Base-by-base conservation (phyloP, 2,329 filamentous ascomycete genomes). In the Phialophora expanda region DNA sequence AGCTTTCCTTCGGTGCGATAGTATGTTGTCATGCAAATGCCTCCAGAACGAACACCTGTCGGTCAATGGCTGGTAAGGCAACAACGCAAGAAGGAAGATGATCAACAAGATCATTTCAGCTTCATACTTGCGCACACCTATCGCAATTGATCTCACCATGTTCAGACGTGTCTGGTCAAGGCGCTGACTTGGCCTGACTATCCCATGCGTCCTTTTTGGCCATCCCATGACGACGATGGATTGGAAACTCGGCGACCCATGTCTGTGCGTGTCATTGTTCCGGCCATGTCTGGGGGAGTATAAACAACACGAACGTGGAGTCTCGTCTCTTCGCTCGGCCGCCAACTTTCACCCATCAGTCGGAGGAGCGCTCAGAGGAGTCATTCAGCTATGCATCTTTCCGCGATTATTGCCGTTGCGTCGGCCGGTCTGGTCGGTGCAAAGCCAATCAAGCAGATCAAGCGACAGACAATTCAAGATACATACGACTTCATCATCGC, bases 401-500 rank as follows among this genome's bases (percentile, higher is more conserved):
- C 59, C 2, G 11, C 14, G 8, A 6, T 62, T 30, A 22, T 62
- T 46, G 51, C 51, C 24, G 12, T 54, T 11, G 50, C 50, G n/a
- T n/a, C 55, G 32, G 59, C 34, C n/a, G 34, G 59, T 48, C 24
- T 32, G 17, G 50, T 24, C 24, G 56, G 59, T 24, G 59, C 59
- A 4, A 46, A 30, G 14, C 59, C 59, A 12, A 55, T 56, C 50
- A 17, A 62, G 17, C 41, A 62, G 22, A 30, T 62, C 59, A 62
- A 62, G 30, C 48, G 59, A 48, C 59, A 62, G 59, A 55, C 14
- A 17, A 62, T 62, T 7, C n/a, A 62, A 62, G 59, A 62, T 17
- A 62, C 59, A 22, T 62, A 62, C 62, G 69, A 71, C 41, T 71
- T 69, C 51, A 64, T 71, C 57, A 69, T 71, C 44, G 61, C 65